Conservation (phyloP, 2,329 filamentous ascomycete genomes). For the Chrysosporium keratinophilum region DNA sequence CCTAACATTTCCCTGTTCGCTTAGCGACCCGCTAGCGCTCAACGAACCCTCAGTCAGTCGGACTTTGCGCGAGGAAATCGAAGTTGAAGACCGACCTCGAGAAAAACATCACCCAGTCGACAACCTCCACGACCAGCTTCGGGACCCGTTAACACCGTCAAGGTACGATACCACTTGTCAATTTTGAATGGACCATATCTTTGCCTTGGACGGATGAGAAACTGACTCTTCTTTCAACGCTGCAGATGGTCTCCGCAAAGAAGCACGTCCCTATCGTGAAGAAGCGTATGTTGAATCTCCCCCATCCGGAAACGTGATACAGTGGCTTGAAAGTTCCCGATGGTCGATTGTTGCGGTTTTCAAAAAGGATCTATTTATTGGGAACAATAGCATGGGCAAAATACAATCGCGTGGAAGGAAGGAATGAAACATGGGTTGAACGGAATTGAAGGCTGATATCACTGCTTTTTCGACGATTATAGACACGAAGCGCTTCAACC, state of each 20-base stretch:
- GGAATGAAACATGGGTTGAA: background rate
- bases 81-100: slow-evolving; percentile 21
- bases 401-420: background rate
- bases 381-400: background rate
- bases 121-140: slow-evolving; percentile 31
- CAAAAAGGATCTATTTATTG: background rate
- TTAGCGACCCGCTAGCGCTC: slow-evolving; percentile 15
- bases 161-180: slow-evolving; percentile 26
- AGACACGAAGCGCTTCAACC: slow-evolving; percentile 91
- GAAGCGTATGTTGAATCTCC: slow-evolving; percentile 72
- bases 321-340: background rate
- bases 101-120: slow-evolving; percentile 25
- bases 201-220: background rate
- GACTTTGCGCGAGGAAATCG: slow-evolving; percentile 6
- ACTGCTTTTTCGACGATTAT: slow-evolving; percentile 22
- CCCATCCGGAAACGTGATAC: background rate
- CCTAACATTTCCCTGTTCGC: slow-evolving; percentile 13
- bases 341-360: background rate
- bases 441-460: slow-evolving; percentile 24
- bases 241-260: slow-evolving; percentile 95
- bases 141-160: slow-evolving; percentile 37
- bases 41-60: background rate
- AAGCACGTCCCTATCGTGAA: slow-evolving; percentile 99
- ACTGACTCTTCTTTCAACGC: slow-evolving; percentile 10
- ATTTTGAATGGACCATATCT: background rate